Percentiles rank a stretch among this genome's conserved stretches.
Evolutionary conservation across 192 early-diverging fungal species (phyloP).

Genomic region (Entomortierella chlamydospora): DNA sequence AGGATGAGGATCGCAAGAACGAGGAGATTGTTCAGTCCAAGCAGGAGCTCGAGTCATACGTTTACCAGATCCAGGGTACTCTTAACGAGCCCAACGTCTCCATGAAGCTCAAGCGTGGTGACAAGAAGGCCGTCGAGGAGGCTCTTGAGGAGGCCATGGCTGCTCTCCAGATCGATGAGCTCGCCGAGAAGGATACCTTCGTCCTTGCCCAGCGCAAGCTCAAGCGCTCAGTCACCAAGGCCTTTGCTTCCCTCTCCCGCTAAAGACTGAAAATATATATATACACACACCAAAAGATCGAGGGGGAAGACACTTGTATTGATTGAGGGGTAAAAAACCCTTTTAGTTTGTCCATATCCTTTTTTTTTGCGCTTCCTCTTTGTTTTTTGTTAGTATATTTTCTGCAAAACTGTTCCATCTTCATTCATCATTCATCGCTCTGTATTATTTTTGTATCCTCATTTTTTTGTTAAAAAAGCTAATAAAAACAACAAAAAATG

Average conservation of each 20-base stretch:
- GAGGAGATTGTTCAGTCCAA: conserved; percentile 83
- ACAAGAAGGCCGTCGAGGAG: conserved; percentile 77
- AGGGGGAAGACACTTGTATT: background rate
- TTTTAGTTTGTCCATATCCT: background rate
- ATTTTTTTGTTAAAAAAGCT: background rate
- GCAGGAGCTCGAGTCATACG: conserved; percentile 82
- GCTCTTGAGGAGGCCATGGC: conserved; percentile 84
- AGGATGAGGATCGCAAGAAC: conserved; percentile 79
- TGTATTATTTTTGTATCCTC: conserved; percentile 1
- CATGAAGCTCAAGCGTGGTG: conserved; percentile 78
- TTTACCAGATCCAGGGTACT: conserved; percentile 76
- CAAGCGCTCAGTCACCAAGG: conserved; percentile 75
- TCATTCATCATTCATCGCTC: conserved; percentile 4
- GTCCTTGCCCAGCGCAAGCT: conserved; percentile 77
- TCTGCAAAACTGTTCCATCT: background rate
- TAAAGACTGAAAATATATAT: background rate
- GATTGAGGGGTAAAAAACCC: background rate
- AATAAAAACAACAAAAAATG: conserved; percentile 6
- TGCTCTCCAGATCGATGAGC: conserved; percentile 73
- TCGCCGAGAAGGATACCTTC: conserved; percentile 70
- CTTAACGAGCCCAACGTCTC: conserved; percentile 77
- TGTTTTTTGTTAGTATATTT: background rate
- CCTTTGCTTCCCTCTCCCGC: conserved; percentile 55
- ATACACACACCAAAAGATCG: background rate
- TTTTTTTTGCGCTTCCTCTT: background rate